These are phyloP conservation scores for Candida corydali DNA, from an alignment of 805 yeast species.

Conservation along the genomic window DNA sequence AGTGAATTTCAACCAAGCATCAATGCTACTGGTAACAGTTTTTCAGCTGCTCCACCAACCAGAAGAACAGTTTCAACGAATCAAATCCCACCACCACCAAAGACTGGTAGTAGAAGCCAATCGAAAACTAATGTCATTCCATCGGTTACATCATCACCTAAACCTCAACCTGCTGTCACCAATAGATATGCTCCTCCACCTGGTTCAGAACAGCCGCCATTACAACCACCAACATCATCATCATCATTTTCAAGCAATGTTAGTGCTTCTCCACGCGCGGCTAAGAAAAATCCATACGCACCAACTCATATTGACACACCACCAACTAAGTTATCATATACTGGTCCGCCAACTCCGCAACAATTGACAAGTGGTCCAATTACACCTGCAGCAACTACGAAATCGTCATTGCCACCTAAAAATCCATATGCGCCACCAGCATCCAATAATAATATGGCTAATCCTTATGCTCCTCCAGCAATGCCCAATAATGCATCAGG, in stretches of 20 bases:
- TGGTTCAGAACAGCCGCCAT: constrained; percentile 12
- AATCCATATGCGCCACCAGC: constrained; percentile 25
- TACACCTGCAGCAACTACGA: constrained; percentile 7
- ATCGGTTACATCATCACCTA: constrained; percentile 11
- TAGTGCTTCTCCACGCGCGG: constrained; percentile 6
- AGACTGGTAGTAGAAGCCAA: constrained; percentile 20
- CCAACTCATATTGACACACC: constrained; percentile 11
- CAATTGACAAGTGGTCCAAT: neutral
- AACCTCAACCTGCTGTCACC: constrained; percentile 20
- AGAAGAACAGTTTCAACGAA: constrained; percentile 8
- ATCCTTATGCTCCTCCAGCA: constrained; percentile 7
- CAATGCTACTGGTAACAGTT: constrained; percentile 8
- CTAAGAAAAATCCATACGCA: constrained; percentile 11
- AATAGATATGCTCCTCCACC: constrained; percentile 32
- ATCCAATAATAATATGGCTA: neutral
- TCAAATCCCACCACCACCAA: constrained; percentile 23
- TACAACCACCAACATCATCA: constrained; percentile 7
- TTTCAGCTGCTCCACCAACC: constrained; percentile 8
- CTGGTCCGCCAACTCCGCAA: constrained; percentile 14
- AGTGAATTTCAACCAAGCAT: constrained; percentile 12
- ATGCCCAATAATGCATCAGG: neutral
- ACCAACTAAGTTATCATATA: constrained; percentile 15
- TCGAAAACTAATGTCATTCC: constrained; percentile 18
- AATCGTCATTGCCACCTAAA: constrained; percentile 23
- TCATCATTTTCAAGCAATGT: constrained; percentile 12